These are phyloP conservation scores for Fusarium robinianum DNA, from an alignment of 2,329 filamentous ascomycete species.

Conservation along the genomic window DNA sequence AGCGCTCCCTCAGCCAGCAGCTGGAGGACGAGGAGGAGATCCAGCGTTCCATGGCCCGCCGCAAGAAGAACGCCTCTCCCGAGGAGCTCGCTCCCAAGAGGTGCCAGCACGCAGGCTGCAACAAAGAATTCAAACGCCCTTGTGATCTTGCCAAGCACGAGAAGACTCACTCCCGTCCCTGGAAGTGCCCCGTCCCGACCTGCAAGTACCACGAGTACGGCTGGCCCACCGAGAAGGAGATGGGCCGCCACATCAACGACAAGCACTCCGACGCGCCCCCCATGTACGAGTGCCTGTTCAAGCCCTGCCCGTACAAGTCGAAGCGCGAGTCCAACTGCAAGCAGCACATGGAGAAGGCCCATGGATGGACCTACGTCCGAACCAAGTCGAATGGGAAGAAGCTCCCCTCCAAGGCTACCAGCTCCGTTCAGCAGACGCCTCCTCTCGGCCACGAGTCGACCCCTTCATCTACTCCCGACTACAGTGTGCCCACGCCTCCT, in stretches of 20 bases:
- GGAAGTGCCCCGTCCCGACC: conserved; percentile 80
- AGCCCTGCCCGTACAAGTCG: conserved; percentile 87
- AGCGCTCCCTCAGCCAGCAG: conserved; percentile 70
- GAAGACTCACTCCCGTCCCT: conserved; percentile 95
- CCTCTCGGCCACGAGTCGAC: conserved; percentile 65
- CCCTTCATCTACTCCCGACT: conserved; percentile 58
- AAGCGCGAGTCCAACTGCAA: conserved; percentile 98
- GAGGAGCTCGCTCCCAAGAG: conserved; percentile 81
- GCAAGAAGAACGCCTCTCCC: conserved; percentile 88
- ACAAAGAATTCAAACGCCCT: conserved; percentile 93
- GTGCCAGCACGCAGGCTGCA: conserved; percentile 76
- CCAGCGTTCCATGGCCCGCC: conserved; percentile 90
- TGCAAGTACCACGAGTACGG: conserved; percentile 92
- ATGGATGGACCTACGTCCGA: conserved; percentile 87
- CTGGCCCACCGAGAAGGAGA: conserved; percentile 97
- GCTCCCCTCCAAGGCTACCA: conserved; percentile 49
- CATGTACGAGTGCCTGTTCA: conserved; percentile 82
- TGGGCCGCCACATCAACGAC: conserved; percentile 94
- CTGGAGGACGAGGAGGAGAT: conserved; percentile 80
- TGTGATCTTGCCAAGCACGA: conserved; percentile 98
- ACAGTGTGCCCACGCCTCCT: conserved; percentile 61
- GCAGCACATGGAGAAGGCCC: conserved; percentile 98
- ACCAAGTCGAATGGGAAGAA: conserved; percentile 89
- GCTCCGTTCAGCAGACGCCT: conserved; percentile 58
- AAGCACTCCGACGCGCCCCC: conserved; percentile 83